phyloP scores from a whole-genome alignment of 139 green algal species.

The Chlamydomonas incerta region DNA sequence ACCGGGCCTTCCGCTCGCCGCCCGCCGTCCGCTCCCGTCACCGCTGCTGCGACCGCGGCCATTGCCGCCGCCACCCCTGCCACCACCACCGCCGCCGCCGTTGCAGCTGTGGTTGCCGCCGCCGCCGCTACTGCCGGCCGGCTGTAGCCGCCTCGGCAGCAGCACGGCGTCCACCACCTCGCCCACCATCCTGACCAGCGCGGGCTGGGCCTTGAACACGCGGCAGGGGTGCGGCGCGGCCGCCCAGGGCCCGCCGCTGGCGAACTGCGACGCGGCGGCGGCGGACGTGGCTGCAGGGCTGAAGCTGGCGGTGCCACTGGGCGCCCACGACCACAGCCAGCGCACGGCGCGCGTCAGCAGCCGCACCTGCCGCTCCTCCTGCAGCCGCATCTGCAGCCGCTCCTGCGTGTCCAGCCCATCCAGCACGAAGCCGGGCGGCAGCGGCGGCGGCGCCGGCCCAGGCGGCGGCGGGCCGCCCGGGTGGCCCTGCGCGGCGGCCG shows the following conservation, averaged over 20 bases:
- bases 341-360: slow-evolving; percentile 15
- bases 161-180: not conserved
- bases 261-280: not conserved
- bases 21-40: too few species aligned
- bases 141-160: too few species aligned
- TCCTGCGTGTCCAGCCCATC: not conserved
- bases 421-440: not conserved
- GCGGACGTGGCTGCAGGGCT: not conserved
- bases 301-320: too few species aligned
- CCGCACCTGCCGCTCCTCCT: slow-evolving; percentile 8
- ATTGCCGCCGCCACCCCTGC: not conserved
- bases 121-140: too few species aligned
- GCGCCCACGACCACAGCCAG: slow-evolving; percentile 6
- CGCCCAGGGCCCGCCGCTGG: not conserved
- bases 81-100: not conserved
- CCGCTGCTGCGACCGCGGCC: too few species aligned
- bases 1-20: too few species aligned
- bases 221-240: slow-evolving; percentile 14
- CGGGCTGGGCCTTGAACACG: not conserved
- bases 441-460: not conserved
- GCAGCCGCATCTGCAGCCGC: not conserved
- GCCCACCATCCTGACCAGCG: not conserved
- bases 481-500: too few species aligned
- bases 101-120: not conserved
- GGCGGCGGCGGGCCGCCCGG: not conserved